These are phyloP conservation scores for Rubus parviflorus DNA, from an alignment of 306 rosid genomes.

Conservation along the genomic window DNA sequence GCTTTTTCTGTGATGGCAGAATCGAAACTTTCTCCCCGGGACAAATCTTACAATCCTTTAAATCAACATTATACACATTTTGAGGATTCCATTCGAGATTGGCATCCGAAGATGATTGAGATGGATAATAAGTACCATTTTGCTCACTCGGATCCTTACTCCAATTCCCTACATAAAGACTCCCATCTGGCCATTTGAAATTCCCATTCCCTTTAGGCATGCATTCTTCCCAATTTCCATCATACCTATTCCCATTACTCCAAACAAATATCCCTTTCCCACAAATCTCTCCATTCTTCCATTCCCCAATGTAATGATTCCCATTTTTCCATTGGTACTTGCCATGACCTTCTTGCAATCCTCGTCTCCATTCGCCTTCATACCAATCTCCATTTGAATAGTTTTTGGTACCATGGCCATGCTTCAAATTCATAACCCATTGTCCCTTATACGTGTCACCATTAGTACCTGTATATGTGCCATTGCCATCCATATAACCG, in stretches of 20 bases:
- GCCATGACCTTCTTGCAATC: conserved; percentile 73
- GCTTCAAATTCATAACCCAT: conserved; percentile 80
- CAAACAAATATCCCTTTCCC: conserved; percentile 74
- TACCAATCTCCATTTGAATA: conserved; percentile 67
- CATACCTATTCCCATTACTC: conserved; percentile 67
- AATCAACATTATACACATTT: conserved; percentile 49
- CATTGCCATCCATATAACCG: conserved; percentile 80
- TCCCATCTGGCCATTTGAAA: conserved; percentile 71
- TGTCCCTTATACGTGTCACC: conserved; percentile 79
- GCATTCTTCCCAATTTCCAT: conserved; percentile 77
- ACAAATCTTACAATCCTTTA: conserved; percentile 47
- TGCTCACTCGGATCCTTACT: conserved; percentile 57
- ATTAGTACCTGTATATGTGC: conserved; percentile 55
- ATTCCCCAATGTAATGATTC: conserved; percentile 68
- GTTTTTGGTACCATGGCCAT: conserved; percentile 68
- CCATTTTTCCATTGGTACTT: conserved; percentile 75
- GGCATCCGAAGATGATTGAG: conserved; percentile 38
- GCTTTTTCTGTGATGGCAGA: conserved; percentile 82
- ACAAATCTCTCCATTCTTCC: conserved; percentile 71
- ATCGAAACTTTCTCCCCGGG: conserved; percentile 66
- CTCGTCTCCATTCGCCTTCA: conserved; percentile 82
- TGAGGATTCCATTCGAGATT: conserved; percentile 75
- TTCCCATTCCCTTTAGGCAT: conserved; percentile 73
- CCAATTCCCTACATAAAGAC: conserved; percentile 69
- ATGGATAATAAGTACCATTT: conserved; percentile 56